Conservation (phyloP, 2,329 filamentous ascomycete genomes). For the Calonectria crousiana region DNA sequence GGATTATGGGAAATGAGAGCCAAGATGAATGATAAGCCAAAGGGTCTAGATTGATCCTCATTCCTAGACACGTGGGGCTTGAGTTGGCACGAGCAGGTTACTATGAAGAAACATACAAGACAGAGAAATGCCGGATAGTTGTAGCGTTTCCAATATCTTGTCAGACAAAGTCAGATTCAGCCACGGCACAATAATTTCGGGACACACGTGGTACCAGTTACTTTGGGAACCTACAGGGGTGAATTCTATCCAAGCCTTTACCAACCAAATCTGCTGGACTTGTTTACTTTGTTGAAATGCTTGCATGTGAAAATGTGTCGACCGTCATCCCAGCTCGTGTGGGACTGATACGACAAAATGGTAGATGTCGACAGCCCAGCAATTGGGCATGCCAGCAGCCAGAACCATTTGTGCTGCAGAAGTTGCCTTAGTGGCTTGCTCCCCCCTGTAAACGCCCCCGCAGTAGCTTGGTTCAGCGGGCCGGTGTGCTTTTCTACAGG, state of each 20-base stretch:
- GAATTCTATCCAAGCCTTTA: background rate
- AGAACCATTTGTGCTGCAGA: conserved; percentile 15
- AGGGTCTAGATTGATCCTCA: background rate
- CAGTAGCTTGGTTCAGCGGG: conserved; percentile 27
- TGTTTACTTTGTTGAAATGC: background rate
- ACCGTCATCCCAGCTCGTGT: background rate
- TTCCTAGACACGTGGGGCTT: background rate
- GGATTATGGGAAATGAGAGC: background rate
- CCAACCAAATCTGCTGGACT: background rate
- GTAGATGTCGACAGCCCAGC: background rate
- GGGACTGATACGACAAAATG: conserved; percentile 1
- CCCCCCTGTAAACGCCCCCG: conserved; percentile 27
- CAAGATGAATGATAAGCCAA: background rate
- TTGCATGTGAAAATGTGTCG: background rate
- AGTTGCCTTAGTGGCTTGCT: conserved; percentile 27
- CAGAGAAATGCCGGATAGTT: background rate
- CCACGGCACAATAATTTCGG: background rate
- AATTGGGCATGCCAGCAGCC: background rate
- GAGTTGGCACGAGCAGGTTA: background rate
- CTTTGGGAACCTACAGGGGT: background rate
- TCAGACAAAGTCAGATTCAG: conserved; percentile 3
- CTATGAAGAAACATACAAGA: background rate
- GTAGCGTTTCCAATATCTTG: background rate
- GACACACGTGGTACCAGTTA: background rate
- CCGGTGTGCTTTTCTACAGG: conserved; percentile 4